Evolutionary conservation across 306 rosid genomes (phyloP), one percentile per base, ranked within the genome.

Genomic region (Cucurbita ficifolia): DNA sequence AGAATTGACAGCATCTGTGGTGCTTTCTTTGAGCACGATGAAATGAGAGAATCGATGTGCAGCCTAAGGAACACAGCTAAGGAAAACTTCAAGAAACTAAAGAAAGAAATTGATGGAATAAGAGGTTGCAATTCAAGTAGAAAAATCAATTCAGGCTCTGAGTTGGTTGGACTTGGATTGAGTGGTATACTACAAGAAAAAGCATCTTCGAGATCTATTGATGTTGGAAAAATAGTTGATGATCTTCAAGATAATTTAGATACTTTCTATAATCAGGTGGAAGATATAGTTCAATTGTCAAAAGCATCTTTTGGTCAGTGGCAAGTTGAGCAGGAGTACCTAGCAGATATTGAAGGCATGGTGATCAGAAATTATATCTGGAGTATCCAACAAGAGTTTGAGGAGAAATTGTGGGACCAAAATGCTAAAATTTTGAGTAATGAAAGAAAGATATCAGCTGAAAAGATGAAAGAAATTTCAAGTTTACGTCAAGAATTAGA

Each of bases 241-340:
- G 72, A 77, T 76, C 75, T 95, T 50, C 77, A 82, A 42, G 71
- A 48, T 70, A 64, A 79, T 3, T 16, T 88, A 29, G 92, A 86
- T 75, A 50, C 58, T 55, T 73, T 76, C 68, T 84, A 77, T 62
- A 62, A 50, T 74, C 83, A 63, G 75, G 77, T 80, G 59, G 91
- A 81, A 81, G 80, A 64, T n/a, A 69, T 76, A 79, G 75, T 84
- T 77, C 75, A 18, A 62, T 75, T 48, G 74, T 77, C 91, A 4
- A 84, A 76, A 80, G 76, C 76, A 45, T 80, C 91, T 14, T 78
- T 82, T 65, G 82, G 79, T 83, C 88, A 83, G 72, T 84, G 88
- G 90, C 88, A 83, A 76, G 85, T 53, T 77, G 96, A 86, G 78
- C 92, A 76, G 76, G 87, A 89, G 46, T 88, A 84, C 82, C 89